Conservation (phyloP, 1,284 basidiomycete species). For the Papiliotrema fonsecae region DNA sequence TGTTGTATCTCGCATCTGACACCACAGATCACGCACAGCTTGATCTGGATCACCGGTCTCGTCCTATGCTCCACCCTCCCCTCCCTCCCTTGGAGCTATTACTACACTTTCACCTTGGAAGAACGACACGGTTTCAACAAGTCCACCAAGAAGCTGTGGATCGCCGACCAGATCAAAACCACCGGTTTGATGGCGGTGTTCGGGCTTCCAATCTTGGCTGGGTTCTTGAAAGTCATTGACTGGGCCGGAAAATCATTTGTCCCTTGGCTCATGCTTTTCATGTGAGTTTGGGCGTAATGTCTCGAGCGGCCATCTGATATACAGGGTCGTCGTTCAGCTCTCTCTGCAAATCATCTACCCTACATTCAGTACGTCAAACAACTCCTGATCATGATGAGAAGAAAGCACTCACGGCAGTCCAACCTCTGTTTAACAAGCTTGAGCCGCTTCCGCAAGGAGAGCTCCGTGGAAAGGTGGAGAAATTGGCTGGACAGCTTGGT, state of each 20-base stretch:
- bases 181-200: constrained; percentile 68
- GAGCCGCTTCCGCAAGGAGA: constrained; percentile 74
- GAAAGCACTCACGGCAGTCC: no score
- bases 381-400: no score
- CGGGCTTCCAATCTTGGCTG: constrained; percentile 82
- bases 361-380: constrained; percentile 57
- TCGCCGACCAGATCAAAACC: constrained; percentile 74
- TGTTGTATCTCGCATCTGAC: not conserved
- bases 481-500: constrained; percentile 68
- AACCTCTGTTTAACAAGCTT: constrained; percentile 95
- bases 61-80: constrained; percentile 65
- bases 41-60: constrained; percentile 68
- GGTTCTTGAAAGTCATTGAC: constrained; percentile 81
- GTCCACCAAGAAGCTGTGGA: constrained; percentile 68
- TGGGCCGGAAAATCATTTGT: constrained; percentile 89
- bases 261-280: constrained; percentile 80
- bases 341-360: constrained; percentile 81
- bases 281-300: constrained; percentile 49
- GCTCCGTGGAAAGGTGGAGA: constrained; percentile 67
- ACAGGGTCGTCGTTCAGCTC: constrained; percentile 74
- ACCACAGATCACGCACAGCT: constrained; percentile 74
- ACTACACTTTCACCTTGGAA: constrained; percentile 90
- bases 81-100: constrained; percentile 66
- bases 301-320: constrained; percentile 9
- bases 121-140: constrained; percentile 97